phyloP scores from a whole-genome alignment of 2,329 filamentous ascomycete species.

The Mycosphaerelloides madeirae region DNA sequence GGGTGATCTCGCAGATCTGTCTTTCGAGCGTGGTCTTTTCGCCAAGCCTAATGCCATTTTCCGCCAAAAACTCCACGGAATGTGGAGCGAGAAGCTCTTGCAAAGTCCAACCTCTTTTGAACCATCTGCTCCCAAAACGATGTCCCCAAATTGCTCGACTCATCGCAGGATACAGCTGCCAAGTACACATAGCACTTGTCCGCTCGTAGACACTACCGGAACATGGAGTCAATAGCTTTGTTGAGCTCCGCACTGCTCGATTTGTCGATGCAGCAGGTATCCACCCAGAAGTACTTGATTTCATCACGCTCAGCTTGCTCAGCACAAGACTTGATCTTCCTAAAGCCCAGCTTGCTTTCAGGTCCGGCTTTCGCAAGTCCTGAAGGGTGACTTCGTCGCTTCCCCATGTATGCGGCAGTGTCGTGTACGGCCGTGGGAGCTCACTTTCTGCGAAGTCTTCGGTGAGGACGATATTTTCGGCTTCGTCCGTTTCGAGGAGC shows the following conservation, averaged over 20 bases:
- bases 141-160: no score
- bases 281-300: conserved; percentile 11
- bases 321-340: not conserved
- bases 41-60: not conserved
- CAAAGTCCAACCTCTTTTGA: not conserved
- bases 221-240: conserved; percentile 22
- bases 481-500: no score
- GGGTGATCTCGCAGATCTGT: no score
- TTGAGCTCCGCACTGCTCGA: conserved; percentile 13
- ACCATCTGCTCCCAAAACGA: no score
- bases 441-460: no score
- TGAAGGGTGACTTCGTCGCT: conserved; percentile 1
- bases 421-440: not conserved
- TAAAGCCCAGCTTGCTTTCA: not conserved
- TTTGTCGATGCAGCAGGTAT: conserved; percentile 22
- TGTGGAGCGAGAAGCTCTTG: not conserved
- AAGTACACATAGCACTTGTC: conserved; percentile 16
- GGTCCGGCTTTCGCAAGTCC: not conserved
- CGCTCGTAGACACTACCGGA: conserved; percentile 12
- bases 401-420: conserved; percentile 2
- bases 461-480: no score
- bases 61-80: not conserved
- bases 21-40: no score
- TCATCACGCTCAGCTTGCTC: not conserved
- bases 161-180: conserved; percentile 2